Percentiles rank a stretch among this genome's conserved stretches.
phyloP scores from a whole-genome alignment of 768 basidiomycete species.

The Lactarius pseudohatsudake region DNA sequence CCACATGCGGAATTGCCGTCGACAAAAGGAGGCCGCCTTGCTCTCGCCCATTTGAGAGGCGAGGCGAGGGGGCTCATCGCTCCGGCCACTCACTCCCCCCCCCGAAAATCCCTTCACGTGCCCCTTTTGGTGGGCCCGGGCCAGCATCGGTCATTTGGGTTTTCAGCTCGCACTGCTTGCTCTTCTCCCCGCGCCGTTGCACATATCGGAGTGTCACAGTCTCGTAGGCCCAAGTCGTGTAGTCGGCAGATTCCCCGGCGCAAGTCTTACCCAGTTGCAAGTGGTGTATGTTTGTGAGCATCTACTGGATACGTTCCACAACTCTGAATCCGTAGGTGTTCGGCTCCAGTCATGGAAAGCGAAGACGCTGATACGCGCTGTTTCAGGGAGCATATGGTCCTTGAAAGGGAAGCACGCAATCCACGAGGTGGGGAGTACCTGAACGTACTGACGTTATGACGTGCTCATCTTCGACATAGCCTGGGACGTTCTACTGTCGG shows the following conservation, averaged over 20 bases:
- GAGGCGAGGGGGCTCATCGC: not conserved
- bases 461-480: constrained; percentile 9
- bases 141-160: not conserved
- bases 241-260: not conserved
- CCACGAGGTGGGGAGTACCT: not conserved
- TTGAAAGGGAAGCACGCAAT: not conserved
- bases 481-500: constrained; percentile 4
- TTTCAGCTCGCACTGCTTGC: not conserved
- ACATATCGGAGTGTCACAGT: not conserved
- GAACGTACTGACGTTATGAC: not conserved
- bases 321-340: not conserved
- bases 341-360: not conserved
- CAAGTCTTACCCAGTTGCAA: not conserved
- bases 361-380: constrained; percentile 6
- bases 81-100: not conserved
- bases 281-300: not conserved
- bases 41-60: not conserved
- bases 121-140: not conserved
- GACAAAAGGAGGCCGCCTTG: not conserved
- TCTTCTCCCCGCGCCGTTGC: not conserved
- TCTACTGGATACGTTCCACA: not conserved
- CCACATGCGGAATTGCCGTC: constrained; percentile 14
- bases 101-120: constrained; percentile 1
- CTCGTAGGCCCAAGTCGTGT: not conserved
- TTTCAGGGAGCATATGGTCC: not conserved